A percentile compares a stretch with the other conserved stretches of the same genome.
Evolutionary conservation across 306 rosid genomes (phyloP).

Genomic region (Purshia tridentata): DNA sequence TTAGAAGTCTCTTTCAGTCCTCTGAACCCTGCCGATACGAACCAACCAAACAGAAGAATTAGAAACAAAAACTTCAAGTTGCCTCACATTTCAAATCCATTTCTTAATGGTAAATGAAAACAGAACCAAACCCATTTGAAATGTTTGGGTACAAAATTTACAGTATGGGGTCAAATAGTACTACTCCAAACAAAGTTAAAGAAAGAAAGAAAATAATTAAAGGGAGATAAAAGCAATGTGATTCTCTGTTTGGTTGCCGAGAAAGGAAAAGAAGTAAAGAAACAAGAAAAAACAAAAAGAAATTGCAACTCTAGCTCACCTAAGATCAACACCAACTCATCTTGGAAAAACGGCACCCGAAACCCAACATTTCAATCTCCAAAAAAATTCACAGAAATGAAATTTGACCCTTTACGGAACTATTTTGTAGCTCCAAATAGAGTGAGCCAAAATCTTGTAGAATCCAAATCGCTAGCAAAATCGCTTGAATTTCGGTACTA

Average conservation of each 20-base stretch:
- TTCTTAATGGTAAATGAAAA: not conserved
- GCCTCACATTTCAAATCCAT: no score
- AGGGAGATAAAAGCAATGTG: conserved; percentile 7
- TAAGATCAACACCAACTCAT: conserved; percentile 3
- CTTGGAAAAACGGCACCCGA: not conserved
- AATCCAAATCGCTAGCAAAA: not conserved
- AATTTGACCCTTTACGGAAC: not conserved
- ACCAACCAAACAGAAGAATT: not conserved
- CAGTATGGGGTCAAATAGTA: not conserved
- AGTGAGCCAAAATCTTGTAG: not conserved
- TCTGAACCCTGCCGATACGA: no score
- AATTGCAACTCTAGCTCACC: conserved; percentile 15
- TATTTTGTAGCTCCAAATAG: not conserved
- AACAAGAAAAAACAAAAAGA: not conserved
- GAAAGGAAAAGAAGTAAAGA: conserved; percentile 7
- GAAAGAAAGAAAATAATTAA: not conserved
- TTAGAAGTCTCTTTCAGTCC: no score
- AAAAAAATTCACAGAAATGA: not conserved
- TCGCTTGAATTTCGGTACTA: conserved; percentile 1
- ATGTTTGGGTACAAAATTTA: not conserved
- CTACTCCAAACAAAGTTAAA: not conserved
- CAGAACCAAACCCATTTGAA: not conserved
- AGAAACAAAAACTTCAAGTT: not conserved
- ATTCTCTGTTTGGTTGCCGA: conserved; percentile 31
- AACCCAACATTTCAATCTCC: not conserved